Conservation (phyloP, 495 filamentous ascomycete species). For the Aspergillus egyptiacus region DNA sequence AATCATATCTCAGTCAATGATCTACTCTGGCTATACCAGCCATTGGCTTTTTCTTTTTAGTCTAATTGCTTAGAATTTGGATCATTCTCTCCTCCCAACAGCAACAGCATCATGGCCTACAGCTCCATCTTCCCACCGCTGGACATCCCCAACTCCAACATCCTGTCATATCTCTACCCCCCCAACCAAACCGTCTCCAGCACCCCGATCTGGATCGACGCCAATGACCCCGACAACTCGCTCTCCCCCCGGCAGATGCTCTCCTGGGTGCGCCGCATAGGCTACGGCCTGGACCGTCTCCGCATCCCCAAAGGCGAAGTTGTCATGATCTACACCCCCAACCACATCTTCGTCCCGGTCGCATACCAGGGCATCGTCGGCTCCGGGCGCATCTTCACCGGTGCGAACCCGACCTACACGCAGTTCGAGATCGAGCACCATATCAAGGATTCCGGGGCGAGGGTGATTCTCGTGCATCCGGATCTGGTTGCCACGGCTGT, state of each 20-base stretch:
- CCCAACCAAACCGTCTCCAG: constrained; percentile 26
- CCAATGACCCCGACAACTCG: constrained; percentile 24
- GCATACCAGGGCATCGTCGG: constrained; percentile 45
- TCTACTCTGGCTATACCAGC: no score
- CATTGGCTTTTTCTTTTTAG: no score
- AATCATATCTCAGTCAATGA: no score
- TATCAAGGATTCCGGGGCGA: constrained; percentile 33
- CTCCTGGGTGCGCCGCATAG: constrained; percentile 39
- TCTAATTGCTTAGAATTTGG: no score
- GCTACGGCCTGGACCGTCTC: constrained; percentile 33
- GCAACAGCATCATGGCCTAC: neutral
- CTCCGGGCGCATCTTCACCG: constrained; percentile 60
- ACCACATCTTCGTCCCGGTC: constrained; percentile 43
- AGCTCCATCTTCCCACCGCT: constrained; percentile 22
- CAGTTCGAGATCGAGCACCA: constrained; percentile 38
- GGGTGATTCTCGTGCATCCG: constrained; percentile 27
- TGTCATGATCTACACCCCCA: constrained; percentile 42
- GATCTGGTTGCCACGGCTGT: constrained; percentile 11
- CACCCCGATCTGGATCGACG: constrained; percentile 41
- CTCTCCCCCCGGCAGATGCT: constrained; percentile 35
- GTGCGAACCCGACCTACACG: constrained; percentile 36
- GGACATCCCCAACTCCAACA: constrained; percentile 37
- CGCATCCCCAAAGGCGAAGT: constrained; percentile 34
- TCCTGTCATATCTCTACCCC: constrained; percentile 43
- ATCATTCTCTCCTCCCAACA: no score